Evolutionary conservation across 345 rosid genomes (phyloP), one percentile per base, ranked within the genome.

Genomic region (Aurinia saxatilis): DNA sequence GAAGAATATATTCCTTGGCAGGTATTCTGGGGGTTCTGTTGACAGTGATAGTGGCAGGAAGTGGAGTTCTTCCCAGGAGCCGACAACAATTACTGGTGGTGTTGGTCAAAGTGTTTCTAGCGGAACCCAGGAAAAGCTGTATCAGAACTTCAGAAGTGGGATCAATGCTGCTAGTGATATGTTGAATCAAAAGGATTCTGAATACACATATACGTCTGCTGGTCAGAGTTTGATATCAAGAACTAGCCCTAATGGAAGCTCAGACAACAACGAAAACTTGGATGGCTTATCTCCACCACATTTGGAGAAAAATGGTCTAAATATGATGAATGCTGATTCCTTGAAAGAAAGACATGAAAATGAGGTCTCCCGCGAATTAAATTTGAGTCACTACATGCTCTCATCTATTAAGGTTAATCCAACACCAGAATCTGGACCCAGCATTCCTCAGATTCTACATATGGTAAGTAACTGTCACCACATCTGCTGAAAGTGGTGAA

Each of bases 401-500:
- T 49, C 87, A 17, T 69, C 80, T 51, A 50, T 81, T 62, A 86
- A 81, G 81, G 76, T 75, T 49, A 80, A 68, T 75, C 63, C 85
- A 27, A 65, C 66, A 52, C 60, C 74, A 31, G 95, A 87, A 55
- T 61, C 81, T 47, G 90, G 84, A 27, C 92, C 97, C 72, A 90
- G 99, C 83, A 86, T 93, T 74, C 96, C 97, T 56, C 97, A 93
- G 81, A 81, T 90, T 81, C 89, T 93, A 76, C 92, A 93, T 75
- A 75, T 81, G 92, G 99, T 93, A 54, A 80, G 57, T 71, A 41
- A 42, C 7, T 0, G 6, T 57, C 30, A 34, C 50, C 35, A 21
- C 84, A 58, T 78, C 9, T 60, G 41, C 59, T 46, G 36, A 27
- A 41, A 11, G 17, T 34, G 16, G 11, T 14, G 7, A 25, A 14